Evolutionary conservation across 2,329 filamentous ascomycete species (phyloP), one percentile per base, ranked within the genome.

Genomic region (Cephalotrichum gorgonifer): DNA sequence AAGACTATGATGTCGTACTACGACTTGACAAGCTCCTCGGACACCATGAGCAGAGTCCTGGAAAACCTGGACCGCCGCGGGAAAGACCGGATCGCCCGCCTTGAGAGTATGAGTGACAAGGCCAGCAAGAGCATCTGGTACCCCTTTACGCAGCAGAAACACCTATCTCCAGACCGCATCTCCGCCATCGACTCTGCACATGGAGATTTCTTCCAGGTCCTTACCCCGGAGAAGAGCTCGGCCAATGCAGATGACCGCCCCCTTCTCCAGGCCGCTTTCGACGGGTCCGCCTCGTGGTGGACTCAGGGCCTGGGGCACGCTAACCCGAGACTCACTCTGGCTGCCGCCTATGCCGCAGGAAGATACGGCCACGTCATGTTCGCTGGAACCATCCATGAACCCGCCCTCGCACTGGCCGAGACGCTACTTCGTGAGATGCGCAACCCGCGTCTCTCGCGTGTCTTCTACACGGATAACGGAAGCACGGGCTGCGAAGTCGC

Each of bases 351-450:
- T 58, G 87, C 88, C 0, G 86, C 88, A 2, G 87, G 88, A 7
- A 76, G 87, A 26, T 94, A 93, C 58, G 88, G 88, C 0, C 88
- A 94, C 63, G 85, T 93, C 55, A 93, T 94, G 85, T 93, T 94
- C 58, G 85, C 86, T 0, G 81, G 81, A 8, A 80, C 84, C 0
- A 75, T 90, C n/a, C 86, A 94, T 55, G 77, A 88, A 56, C 88
- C 88, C 0, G 88, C 86, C 0, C 65, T 93, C 0, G 69, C 72
- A 6, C 72, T 94, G 0, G 83, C 86, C 0, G 76, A 86, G 58
- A 70, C 68, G 0, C 69, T 94, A 1, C 67, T 93, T 3, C 50
- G 69, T 1, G 72, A 71, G 0, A 64, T 86, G 6, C 62, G 69
- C 0, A 90, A 87, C 22, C 45, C 45, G 14, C 79, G 86, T 0